A percentile compares a stretch with the other conserved stretches of the same genome.
These are phyloP conservation scores for Aspergillus mulundensis DNA, from an alignment of 495 filamentous ascomycete species.

Conservation along the genomic window DNA sequence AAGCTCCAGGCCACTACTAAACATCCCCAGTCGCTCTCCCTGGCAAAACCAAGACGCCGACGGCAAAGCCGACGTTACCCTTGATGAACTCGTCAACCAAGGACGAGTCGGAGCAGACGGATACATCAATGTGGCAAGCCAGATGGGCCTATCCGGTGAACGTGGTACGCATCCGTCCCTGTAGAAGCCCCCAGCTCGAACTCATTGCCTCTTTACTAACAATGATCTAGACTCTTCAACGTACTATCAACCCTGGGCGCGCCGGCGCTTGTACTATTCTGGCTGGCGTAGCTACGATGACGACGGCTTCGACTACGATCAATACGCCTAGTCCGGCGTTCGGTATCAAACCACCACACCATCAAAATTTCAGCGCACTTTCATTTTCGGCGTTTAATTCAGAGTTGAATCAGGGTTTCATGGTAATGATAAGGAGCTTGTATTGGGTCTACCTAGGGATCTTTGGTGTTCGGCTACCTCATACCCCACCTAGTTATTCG, in stretches of 20 bases:
- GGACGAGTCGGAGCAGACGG: slow-evolving; percentile 49
- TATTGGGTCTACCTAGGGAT: not conserved
- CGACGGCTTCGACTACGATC: not conserved
- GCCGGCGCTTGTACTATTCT: slow-evolving; percentile 23
- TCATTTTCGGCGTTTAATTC: not conserved
- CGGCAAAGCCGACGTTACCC: slow-evolving; percentile 28
- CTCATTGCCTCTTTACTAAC: slow-evolving; percentile 1
- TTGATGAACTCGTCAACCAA: slow-evolving; percentile 35
- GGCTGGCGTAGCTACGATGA: slow-evolving; percentile 11
- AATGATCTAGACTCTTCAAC: slow-evolving; percentile 34
- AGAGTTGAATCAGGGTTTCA: not conserved
- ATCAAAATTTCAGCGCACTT: not conserved
- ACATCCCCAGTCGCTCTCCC: slow-evolving; percentile 44
- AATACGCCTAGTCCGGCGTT: not conserved
- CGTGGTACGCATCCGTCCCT: slow-evolving; percentile 45
- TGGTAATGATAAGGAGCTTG: not conserved
- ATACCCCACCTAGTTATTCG: slow-evolving; percentile 7
- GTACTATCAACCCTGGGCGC: slow-evolving; percentile 41
- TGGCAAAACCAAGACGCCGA: slow-evolving; percentile 56
- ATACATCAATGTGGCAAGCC: slow-evolving; percentile 61
- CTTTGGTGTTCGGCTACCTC: not conserved
- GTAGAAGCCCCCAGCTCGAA: slow-evolving; percentile 13
- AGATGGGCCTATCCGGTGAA: slow-evolving; percentile 55
- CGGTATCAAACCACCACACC: not conserved
- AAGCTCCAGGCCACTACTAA: not conserved